Base-by-base conservation (phyloP, 257 asterid species). In the Plantago elongata region DNA sequence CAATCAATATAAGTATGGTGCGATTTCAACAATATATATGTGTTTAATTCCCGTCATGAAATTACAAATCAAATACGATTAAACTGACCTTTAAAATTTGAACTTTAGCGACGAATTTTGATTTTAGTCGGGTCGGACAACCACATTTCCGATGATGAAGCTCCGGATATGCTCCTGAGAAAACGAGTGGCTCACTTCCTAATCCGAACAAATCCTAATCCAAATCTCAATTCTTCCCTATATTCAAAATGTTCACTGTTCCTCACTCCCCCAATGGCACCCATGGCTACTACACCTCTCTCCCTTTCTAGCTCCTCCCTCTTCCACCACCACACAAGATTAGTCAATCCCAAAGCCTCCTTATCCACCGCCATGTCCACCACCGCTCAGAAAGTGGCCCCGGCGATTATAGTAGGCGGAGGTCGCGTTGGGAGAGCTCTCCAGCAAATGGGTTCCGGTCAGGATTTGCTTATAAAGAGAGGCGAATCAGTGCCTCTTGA, bases 401-500 rank as follows among this genome's bases (percentile, higher is more conserved):
- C 96, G 10, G 96, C 96, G 16, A 45, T 89, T n/a, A 93, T 93
- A 69, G 90, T 93, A 7, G 97, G 99, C 50, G 94, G 95, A 17
- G 96, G 99, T 4, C 96, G 99, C 30, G 99, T 93, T 13, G 99
- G 97, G 0, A 83, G 60, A 61, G 92, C 97, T 61, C 86, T 93
- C n/a, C 87, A 83, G 50, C 95, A 79, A 45, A 87, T 93, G 97
- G 96, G 99, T 5, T 72, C 77, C 12, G 96, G 99, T 14, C 75
- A 72, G 11, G 99, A 93, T 77, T 67, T 83, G 37, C 45, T 93
- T 44, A 81, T 93, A 4, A 89, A 82, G 79, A 85, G 99, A 78
- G 99, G 96, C 48, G 92, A 89, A 63, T 47, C 83, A 14, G 92
- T 93, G 54, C 99, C 99, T 22, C 54, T 63, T 42, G 97, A 89